A percentile compares a stretch with the other conserved stretches of the same genome.
These are phyloP conservation scores for Lachancea thermotolerans DNA, from an alignment of 805 yeast genomes.

Conservation along the genomic window DNA sequence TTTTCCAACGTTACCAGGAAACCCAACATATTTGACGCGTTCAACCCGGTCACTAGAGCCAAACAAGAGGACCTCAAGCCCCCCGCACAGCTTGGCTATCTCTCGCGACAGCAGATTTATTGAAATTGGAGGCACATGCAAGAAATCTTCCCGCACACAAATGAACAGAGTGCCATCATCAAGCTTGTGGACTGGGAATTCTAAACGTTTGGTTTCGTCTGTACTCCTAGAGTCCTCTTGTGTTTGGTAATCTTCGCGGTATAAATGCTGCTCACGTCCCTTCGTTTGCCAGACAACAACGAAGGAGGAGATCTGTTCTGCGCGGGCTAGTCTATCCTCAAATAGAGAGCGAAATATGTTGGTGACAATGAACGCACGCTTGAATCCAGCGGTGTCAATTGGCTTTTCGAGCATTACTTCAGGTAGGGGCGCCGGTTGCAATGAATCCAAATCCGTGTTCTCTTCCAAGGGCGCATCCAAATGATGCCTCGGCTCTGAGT, in stretches of 20 bases:
- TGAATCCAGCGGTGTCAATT: conserved; percentile 12
- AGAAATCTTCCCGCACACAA: conserved; percentile 25
- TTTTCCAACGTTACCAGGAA: conserved; percentile 14
- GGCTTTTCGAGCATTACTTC: conserved; percentile 18
- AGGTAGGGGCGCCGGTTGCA: conserved; percentile 29
- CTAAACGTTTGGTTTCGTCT: background rate
- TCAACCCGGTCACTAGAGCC: conserved; percentile 28
- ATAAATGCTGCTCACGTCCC: background rate
- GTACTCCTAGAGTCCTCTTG: conserved; percentile 1
- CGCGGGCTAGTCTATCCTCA: conserved; percentile 9
- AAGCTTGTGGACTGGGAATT: conserved; percentile 2
- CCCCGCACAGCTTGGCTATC: conserved; percentile 13
- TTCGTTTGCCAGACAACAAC: conserved; percentile 2
- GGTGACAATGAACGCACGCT: conserved; percentile 19
- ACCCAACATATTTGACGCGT: conserved; percentile 18
- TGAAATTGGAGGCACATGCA: conserved; percentile 32
- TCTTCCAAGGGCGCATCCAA: conserved; percentile 30
- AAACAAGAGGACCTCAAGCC: conserved; percentile 12
- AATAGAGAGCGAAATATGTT: conserved; percentile 26
- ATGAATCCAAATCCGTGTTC: conserved; percentile 17
- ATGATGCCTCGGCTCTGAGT: conserved; percentile 43
- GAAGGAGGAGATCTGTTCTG: background rate
- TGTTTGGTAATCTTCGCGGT: conserved; percentile 7
- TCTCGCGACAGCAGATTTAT: conserved; percentile 26
- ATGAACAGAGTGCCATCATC: conserved; percentile 15